A percentile compares a stretch with the other conserved stretches of the same genome.
Evolutionary conservation across 805 yeast species (phyloP).

Genomic region (Hanseniaspora thailandica): DNA sequence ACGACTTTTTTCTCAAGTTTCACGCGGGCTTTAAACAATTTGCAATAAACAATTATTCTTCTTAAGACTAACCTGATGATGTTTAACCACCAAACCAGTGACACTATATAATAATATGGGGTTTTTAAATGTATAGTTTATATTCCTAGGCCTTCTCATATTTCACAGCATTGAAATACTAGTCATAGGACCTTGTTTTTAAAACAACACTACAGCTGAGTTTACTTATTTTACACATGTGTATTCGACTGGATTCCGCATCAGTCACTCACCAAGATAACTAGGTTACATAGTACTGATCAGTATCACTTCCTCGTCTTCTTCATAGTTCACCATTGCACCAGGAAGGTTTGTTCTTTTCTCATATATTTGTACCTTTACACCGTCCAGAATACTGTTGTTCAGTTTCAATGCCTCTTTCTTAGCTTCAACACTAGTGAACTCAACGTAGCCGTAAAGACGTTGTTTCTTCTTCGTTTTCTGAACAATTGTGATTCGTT

Average conservation of each 20-base stretch:
- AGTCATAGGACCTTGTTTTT: neutral
- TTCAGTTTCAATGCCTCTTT: slow-evolving; percentile 36
- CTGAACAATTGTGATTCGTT: slow-evolving; percentile 40
- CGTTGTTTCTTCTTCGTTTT: slow-evolving; percentile 15
- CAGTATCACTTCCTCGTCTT: slow-evolving; percentile 10
- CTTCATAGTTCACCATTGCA: slow-evolving; percentile 5
- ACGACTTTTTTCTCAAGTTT: neutral
- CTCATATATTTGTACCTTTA: slow-evolving; percentile 36
- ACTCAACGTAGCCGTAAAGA: slow-evolving; percentile 42
- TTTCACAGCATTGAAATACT: neutral
- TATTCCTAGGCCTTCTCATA: too few relatives aligned
- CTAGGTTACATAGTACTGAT: neutral
- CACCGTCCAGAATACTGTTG: slow-evolving; percentile 35
- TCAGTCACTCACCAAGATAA: neutral
- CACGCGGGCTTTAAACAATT: too few relatives aligned
- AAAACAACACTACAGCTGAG: neutral
- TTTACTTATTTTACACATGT: too few relatives aligned
- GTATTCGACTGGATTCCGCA: neutral
- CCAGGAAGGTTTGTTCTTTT: slow-evolving; percentile 50
- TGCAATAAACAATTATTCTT: too few relatives aligned
- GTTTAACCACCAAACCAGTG: too few relatives aligned
- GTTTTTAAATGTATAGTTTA: too few relatives aligned
- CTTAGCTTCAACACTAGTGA: slow-evolving; percentile 34
- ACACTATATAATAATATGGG: too few relatives aligned
- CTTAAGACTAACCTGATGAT: too few relatives aligned